Evolutionary conservation across 2,329 filamentous ascomycete genomes (phyloP).

Genomic region (Cryphonectria japonica): DNA sequence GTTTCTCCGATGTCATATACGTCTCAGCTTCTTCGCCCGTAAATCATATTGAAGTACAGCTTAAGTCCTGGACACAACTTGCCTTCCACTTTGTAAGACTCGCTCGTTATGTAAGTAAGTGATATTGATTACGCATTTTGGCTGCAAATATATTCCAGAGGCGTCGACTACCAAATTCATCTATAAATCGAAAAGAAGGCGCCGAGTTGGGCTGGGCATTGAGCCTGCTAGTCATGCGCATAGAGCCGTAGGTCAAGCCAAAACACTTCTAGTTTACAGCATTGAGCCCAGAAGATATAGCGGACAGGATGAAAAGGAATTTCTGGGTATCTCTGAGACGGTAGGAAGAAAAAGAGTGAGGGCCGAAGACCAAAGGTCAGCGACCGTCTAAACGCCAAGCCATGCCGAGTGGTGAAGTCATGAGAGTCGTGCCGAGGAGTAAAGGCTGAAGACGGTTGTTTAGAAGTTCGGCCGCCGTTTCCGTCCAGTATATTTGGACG

Average conservation of each 20-base stretch:
- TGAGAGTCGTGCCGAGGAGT: conserved; percentile 8
- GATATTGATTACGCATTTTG: background rate
- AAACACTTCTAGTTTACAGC: background rate
- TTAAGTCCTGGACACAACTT: background rate
- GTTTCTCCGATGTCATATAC: background rate
- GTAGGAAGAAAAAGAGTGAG: conserved; percentile 6
- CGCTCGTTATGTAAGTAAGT: background rate
- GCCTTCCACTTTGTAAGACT: background rate
- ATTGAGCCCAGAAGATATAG: background rate
- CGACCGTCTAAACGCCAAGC: conserved; percentile 27
- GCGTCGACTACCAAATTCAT: background rate
- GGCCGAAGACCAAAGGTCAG: conserved; percentile 16
- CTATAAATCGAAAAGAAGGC: background rate
- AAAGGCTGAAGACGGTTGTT: background rate
- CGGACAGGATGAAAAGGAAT: background rate
- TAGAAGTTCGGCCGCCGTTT: conserved; percentile 82
- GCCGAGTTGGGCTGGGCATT: background rate
- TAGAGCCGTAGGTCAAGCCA: background rate
- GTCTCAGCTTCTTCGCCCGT: background rate
- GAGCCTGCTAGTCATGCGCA: background rate
- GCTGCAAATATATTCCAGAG: background rate
- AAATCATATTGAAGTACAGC: background rate
- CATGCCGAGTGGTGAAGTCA: conserved; percentile 16
- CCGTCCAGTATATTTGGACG: conserved; percentile 90
- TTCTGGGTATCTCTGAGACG: conserved; percentile 29